Evolutionary conservation across 495 filamentous ascomycete genomes (phyloP).

Genomic region (Bombardia bombarda): DNA sequence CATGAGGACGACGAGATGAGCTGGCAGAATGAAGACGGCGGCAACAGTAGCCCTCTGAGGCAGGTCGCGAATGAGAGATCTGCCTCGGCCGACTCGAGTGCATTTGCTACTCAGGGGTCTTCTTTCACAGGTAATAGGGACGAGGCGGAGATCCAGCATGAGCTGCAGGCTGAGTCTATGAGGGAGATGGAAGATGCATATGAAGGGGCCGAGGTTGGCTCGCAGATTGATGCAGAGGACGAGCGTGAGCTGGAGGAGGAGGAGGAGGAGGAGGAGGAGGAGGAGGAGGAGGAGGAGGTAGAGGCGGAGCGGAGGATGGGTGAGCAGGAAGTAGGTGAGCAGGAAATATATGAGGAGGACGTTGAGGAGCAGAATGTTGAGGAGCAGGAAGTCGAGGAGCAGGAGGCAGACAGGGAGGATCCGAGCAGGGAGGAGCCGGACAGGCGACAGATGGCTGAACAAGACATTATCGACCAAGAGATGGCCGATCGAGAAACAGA

Average conservation of each 20-base stretch:
- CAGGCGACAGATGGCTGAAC: no score
- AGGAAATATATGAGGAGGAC: background rate
- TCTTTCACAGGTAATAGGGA: slow-evolving; percentile 5
- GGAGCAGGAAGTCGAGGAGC: slow-evolving; percentile 3
- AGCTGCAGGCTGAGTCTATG: slow-evolving; percentile 1
- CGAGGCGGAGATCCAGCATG: slow-evolving; percentile 5
- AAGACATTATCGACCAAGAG: slow-evolving; percentile 12
- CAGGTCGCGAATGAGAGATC: background rate
- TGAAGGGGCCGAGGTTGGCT: background rate
- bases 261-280: slow-evolving; percentile 19
- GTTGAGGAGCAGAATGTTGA: slow-evolving; percentile 20
- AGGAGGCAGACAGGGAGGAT: background rate
- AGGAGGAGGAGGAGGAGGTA: slow-evolving; percentile 17
- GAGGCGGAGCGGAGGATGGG: no score
- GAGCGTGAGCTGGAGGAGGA: background rate
- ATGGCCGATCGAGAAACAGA: slow-evolving; percentile 19
- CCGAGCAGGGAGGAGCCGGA: background rate
- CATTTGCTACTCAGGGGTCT: slow-evolving; percentile 3
- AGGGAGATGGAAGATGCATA: background rate
- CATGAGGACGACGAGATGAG: slow-evolving; percentile 23
- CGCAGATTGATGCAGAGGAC: slow-evolving; percentile 1
- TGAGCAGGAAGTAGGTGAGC: background rate
- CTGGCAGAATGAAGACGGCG: slow-evolving; percentile 23
- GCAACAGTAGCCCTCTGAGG: slow-evolving; percentile 1
- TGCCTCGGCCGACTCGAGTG: slow-evolving; percentile 4